These are phyloP conservation scores for Gamarada debralockiae DNA, from an alignment of 495 filamentous ascomycete genomes.

Conservation along the genomic window DNA sequence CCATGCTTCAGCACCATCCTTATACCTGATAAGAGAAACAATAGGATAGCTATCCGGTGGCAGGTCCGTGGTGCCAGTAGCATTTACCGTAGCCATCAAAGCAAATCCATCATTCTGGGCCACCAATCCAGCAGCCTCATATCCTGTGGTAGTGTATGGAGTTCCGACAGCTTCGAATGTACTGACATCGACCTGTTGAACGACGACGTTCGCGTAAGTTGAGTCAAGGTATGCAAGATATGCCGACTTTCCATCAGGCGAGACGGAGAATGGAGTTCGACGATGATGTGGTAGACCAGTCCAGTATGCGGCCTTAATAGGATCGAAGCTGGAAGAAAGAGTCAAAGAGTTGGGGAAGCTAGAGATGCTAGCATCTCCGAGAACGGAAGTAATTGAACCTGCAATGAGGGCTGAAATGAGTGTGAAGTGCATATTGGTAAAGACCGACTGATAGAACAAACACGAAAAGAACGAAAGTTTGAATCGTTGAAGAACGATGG, in stretches of 20 bases:
- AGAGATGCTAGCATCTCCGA: too few species aligned
- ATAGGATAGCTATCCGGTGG: constrained; percentile 42
- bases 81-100: constrained; percentile 45
- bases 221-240: constrained; percentile 49
- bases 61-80: constrained; percentile 40
- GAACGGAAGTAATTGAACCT: too few species aligned
- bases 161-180: too few species aligned
- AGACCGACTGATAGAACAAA: too few species aligned
- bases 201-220: constrained; percentile 43
- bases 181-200: constrained; percentile 46
- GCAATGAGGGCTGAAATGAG: too few species aligned
- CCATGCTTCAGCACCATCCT: constrained; percentile 42
- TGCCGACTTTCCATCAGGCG: constrained; percentile 46
- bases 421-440: too few species aligned
- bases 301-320: constrained; percentile 50
- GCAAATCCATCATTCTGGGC: constrained; percentile 55
- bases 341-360: too few species aligned
- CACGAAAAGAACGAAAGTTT: too few species aligned
- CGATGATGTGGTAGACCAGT: constrained; percentile 49
- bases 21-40: constrained; percentile 44
- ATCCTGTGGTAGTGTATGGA: constrained; percentile 37
- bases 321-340: too few species aligned
- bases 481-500: too few species aligned
- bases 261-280: constrained; percentile 48
- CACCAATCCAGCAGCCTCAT: constrained; percentile 51